phyloP scores from a whole-genome alignment of 1,284 basidiomycete species.

The Fomitopsis schrenkii region DNA sequence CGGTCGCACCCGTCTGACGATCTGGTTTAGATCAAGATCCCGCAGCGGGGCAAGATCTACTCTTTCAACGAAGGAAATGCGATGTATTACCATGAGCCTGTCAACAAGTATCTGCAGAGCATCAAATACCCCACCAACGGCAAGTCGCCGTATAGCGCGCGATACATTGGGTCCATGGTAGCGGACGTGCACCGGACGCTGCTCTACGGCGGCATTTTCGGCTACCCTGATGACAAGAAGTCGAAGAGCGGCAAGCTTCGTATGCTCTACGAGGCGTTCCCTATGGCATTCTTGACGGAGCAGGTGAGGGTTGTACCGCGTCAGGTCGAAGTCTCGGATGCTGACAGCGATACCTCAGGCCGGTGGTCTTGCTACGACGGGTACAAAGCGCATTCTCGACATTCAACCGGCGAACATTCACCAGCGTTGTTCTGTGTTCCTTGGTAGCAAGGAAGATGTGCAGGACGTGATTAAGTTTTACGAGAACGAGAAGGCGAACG shows the following conservation, averaged over 20 bases:
- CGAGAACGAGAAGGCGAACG: conserved; percentile 26
- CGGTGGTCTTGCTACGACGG: conserved; percentile 95
- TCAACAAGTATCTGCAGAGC: conserved; percentile 85
- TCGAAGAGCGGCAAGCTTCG: conserved; percentile 94
- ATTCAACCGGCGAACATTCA: conserved; percentile 89
- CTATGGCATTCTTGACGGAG: conserved; percentile 97
- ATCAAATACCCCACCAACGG: conserved; percentile 87
- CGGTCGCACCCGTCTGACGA: conserved; percentile 5
- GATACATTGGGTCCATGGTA: conserved; percentile 99
- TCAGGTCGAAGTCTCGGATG: not conserved
- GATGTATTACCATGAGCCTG: conserved; percentile 89
- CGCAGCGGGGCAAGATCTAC: conserved; percentile 96
- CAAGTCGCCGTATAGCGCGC: conserved; percentile 83
- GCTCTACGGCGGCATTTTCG: conserved; percentile 98
- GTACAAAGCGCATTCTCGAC: conserved; percentile 89
- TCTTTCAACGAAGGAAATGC: conserved; percentile 99
- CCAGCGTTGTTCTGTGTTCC: conserved; percentile 90
- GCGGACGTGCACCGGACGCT: conserved; percentile 96
- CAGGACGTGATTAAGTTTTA: conserved; percentile 86
- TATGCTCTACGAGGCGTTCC: conserved; percentile 97
- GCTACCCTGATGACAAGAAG: conserved; percentile 98
- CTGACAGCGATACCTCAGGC: conserved; percentile 49
- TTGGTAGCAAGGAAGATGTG: conserved; percentile 95
- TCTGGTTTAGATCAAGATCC: conserved; percentile 77
- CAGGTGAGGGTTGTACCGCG: conserved; percentile 53